phyloP scores from a whole-genome alignment of 139 green algal species.

The Dunaliella sp. region DNA sequence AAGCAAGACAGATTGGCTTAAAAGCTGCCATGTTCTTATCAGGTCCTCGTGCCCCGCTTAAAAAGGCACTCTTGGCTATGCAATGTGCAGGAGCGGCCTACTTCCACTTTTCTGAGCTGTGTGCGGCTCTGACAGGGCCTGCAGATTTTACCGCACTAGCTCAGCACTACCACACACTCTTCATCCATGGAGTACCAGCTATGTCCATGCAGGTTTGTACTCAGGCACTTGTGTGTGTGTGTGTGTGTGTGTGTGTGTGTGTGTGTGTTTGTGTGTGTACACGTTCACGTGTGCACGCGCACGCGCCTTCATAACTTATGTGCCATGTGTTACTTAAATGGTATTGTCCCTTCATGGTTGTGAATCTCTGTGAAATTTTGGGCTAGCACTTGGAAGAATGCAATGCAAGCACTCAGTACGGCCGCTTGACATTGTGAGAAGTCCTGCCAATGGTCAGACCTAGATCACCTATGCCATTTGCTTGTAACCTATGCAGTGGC shows the following conservation, averaged over 20 bases:
- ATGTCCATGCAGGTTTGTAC: conserved; percentile 61
- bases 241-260: not conserved
- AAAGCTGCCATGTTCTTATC: too few species aligned
- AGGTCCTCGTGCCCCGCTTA: too few species aligned
- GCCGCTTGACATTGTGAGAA: not conserved
- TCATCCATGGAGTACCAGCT: conserved; percentile 66
- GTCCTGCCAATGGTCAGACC: not conserved
- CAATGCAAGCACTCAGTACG: too few species aligned
- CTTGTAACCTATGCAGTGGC: not conserved
- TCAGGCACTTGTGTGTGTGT: not conserved
- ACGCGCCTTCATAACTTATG: not conserved
- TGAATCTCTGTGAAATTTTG: too few species aligned
- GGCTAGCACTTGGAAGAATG: too few species aligned
- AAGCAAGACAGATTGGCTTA: too few species aligned
- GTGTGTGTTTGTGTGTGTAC: not conserved
- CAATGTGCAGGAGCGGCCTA: conserved; percentile 48
- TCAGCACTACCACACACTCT: conserved; percentile 69
- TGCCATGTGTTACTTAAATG: too few species aligned
- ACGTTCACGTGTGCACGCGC: not conserved
- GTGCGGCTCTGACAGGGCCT: conserved; percentile 50
- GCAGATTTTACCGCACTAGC: conserved; percentile 84
- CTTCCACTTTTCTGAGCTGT: conserved; percentile 65
- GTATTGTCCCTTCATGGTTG: too few species aligned
- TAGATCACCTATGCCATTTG: not conserved
- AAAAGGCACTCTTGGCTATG: too few species aligned